These are phyloP conservation scores for Syncephalis fuscata DNA, from an alignment of 371 early-diverging fungal species.

Conservation along the genomic window DNA sequence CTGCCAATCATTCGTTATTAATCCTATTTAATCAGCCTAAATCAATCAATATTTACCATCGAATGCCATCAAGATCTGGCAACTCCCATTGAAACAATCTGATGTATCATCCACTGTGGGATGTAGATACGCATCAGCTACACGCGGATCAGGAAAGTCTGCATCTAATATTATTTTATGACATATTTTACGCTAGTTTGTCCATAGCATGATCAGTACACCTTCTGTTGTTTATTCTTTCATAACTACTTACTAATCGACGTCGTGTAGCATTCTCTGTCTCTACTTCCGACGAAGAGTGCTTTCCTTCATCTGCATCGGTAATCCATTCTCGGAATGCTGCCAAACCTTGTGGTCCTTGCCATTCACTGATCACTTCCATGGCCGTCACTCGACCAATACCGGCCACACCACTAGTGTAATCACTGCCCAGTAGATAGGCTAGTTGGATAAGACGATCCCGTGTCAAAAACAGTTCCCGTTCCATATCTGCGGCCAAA, in stretches of 20 bases:
- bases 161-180: constrained; percentile 35
- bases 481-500: constrained; percentile 34
- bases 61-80: constrained; percentile 63
- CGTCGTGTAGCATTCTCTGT: constrained; percentile 29
- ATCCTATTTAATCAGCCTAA: too few species aligned
- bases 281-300: constrained; percentile 9
- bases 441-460: constrained; percentile 72
- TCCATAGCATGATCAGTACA: constrained; percentile 10
- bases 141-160: constrained; percentile 61
- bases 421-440: constrained; percentile 94
- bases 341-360: constrained; percentile 15
- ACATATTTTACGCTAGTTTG: constrained; percentile 25
- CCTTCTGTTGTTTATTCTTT: constrained; percentile 13
- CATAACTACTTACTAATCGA: constrained; percentile 32
- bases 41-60: constrained; percentile 15
- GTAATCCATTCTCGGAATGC: constrained; percentile 48
- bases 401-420: constrained; percentile 87
- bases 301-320: constrained; percentile 10
- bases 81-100: constrained; percentile 66
- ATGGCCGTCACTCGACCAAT: constrained; percentile 90
- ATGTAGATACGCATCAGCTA: constrained; percentile 59
- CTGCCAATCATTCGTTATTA: too few species aligned
- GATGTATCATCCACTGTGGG: constrained; percentile 61
- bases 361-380: constrained; percentile 70
- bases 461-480: constrained; percentile 48